phyloP scores from a whole-genome alignment of 75 land plant genomes.

The Cunninghamia lanceolata region DNA sequence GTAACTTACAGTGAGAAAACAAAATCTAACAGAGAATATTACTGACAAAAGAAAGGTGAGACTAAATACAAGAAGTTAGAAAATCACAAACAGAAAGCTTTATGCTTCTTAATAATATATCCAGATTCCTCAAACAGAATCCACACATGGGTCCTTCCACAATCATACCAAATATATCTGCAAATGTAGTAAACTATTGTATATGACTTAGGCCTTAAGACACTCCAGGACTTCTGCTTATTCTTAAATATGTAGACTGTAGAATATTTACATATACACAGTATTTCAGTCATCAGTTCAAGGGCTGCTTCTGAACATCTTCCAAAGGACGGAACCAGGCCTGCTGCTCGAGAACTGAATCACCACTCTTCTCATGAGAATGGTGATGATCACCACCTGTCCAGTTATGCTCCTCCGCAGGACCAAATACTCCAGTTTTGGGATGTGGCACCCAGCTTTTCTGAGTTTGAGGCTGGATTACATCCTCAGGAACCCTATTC shows the following conservation, averaged over 20 bases:
- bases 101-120: neutral
- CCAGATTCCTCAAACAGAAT: neutral
- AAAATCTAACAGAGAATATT: neutral
- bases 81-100: neutral
- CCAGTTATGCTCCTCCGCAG: conserved; percentile 6
- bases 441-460: conserved; percentile 61
- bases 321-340: conserved; percentile 47
- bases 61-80: neutral
- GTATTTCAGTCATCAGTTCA: neutral
- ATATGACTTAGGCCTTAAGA: neutral
- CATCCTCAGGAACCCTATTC: conserved; percentile 42
- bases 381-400: neutral
- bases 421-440: conserved; percentile 59
- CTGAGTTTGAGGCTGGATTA: conserved; percentile 29
- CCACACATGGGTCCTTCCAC: neutral
- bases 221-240: neutral
- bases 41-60: neutral
- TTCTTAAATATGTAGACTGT: neutral
- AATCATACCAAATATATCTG: neutral
- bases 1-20: neutral
- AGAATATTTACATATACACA: neutral
- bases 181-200: neutral
- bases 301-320: conserved; percentile 18
- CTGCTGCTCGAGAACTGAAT: conserved; percentile 29
- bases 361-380: conserved; percentile 2